phyloP scores from a whole-genome alignment of 164 flowering plant genomes.

The Aristolochia fimbriata region DNA sequence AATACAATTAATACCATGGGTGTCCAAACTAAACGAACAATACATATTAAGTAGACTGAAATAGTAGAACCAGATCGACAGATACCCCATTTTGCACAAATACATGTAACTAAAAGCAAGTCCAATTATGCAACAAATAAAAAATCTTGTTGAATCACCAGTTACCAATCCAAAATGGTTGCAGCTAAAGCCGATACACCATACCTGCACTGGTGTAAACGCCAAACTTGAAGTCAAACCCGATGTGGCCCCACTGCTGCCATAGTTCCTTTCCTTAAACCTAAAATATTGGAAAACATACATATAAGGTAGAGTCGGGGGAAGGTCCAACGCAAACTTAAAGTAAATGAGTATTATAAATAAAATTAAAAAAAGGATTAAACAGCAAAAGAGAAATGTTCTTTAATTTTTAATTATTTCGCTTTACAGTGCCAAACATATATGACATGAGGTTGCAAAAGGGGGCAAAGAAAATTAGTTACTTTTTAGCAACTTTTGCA shows the following conservation, averaged over 20 bases:
- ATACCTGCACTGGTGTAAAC: slow-evolving; percentile 95
- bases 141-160: neutral
- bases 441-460: neutral
- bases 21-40: neutral
- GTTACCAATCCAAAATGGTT: neutral
- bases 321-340: neutral
- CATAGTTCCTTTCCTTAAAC: slow-evolving; percentile 79
- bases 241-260: slow-evolving; percentile 89
- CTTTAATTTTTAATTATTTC: neutral
- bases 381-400: neutral
- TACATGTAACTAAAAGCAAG: neutral
- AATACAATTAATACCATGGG: too few relatives aligned
- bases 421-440: neutral
- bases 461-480: slow-evolving; percentile 9
- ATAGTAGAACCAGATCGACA: too few relatives aligned
- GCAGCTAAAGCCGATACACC: neutral
- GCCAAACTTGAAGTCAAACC: slow-evolving; percentile 90
- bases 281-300: slow-evolving; percentile 23
- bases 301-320: neutral
- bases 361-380: neutral
- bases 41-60: neutral
- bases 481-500: slow-evolving; percentile 95
- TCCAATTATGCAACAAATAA: neutral
- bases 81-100: too few relatives aligned
- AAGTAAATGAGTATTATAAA: neutral